Evolutionary conservation across 2,329 filamentous ascomycete genomes (phyloP).

Genomic region (Emydomyces testavorans): DNA sequence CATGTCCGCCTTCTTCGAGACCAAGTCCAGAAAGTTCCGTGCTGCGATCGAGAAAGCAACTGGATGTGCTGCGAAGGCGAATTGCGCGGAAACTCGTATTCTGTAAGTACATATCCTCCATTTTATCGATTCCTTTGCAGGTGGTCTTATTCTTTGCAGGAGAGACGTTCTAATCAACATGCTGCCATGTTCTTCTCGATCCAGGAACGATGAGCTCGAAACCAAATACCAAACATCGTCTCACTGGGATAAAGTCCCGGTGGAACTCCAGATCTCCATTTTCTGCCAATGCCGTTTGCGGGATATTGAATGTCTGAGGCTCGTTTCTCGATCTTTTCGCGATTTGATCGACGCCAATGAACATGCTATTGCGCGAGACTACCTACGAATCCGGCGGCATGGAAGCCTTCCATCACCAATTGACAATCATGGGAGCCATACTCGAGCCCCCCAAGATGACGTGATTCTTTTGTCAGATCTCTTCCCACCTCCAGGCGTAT

Average conservation of each 20-base stretch:
- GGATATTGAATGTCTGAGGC: slow-evolving; percentile 29
- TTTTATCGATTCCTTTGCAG: neutral
- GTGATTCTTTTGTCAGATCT: slow-evolving; percentile 35
- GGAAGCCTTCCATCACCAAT: slow-evolving; percentile 34
- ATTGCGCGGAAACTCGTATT: neutral
- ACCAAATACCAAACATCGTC: slow-evolving; percentile 19
- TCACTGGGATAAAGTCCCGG: slow-evolving; percentile 31
- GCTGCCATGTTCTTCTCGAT: neutral
- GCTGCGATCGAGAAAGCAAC: slow-evolving; percentile 17
- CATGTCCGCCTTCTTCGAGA: slow-evolving; percentile 14
- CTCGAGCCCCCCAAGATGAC: slow-evolving; percentile 34
- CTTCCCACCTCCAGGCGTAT: slow-evolving; percentile 30
- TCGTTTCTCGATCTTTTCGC: slow-evolving; percentile 31
- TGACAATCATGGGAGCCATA: slow-evolving; percentile 28
- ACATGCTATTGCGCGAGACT: slow-evolving; percentile 32
- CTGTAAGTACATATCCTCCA: neutral
- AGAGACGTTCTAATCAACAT: neutral
- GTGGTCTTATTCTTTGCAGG: neutral
- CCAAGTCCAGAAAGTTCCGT: slow-evolving; percentile 13
- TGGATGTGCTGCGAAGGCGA: slow-evolving; percentile 6
- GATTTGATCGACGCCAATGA: slow-evolving; percentile 30
- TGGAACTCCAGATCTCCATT: slow-evolving; percentile 34
- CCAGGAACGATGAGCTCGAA: slow-evolving; percentile 1
- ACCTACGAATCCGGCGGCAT: slow-evolving; percentile 33
- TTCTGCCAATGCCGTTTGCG: slow-evolving; percentile 31